Percentiles rank a stretch among this genome's conserved stretches.
phyloP scores from a whole-genome alignment of 2,329 filamentous ascomycete species.

The Aspergillus bombycis region DNA sequence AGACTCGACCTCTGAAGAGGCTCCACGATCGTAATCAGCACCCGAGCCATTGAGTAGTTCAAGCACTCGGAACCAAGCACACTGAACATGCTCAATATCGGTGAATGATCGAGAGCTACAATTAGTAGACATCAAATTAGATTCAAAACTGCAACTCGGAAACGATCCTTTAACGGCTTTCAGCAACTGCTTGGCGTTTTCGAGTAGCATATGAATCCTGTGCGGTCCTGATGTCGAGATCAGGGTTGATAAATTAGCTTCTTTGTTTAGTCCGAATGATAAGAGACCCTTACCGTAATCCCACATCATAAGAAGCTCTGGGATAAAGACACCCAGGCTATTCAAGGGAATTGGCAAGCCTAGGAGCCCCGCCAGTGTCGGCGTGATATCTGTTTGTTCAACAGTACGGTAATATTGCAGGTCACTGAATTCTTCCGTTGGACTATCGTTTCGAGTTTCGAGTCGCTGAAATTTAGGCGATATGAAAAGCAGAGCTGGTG shows the following conservation, averaged over 20 bases:
- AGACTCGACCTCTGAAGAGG: constrained; percentile 25
- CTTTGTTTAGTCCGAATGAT: not conserved
- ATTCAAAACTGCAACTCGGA: constrained; percentile 55
- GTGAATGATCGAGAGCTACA: constrained; percentile 30
- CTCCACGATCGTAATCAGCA: constrained; percentile 9
- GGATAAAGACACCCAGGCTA: constrained; percentile 83
- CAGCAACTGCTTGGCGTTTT: constrained; percentile 81
- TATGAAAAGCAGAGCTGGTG: constrained; percentile 86
- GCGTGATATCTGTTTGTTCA: constrained; percentile 93
- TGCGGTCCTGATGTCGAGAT: constrained; percentile 47
- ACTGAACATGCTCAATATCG: constrained; percentile 64
- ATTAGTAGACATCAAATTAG: constrained; percentile 17
- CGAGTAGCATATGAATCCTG: constrained; percentile 68
- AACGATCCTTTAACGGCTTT: constrained; percentile 76
- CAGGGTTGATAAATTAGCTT: not conserved
- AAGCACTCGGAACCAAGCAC: constrained; percentile 62
- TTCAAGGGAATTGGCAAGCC: constrained; percentile 89
- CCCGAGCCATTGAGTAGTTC: constrained; percentile 23
- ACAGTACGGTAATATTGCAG: constrained; percentile 83
- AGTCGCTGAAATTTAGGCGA: constrained; percentile 76
- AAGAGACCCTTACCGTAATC: constrained; percentile 53
- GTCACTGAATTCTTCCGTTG: constrained; percentile 64
- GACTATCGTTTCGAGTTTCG: constrained; percentile 50
- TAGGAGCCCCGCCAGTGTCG: constrained; percentile 82
- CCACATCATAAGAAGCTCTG: constrained; percentile 80